Percentiles rank a stretch among this genome's conserved stretches.
Evolutionary conservation across 2,329 filamentous ascomycete genomes (phyloP).

Genomic region (Colletotrichum lentis): DNA sequence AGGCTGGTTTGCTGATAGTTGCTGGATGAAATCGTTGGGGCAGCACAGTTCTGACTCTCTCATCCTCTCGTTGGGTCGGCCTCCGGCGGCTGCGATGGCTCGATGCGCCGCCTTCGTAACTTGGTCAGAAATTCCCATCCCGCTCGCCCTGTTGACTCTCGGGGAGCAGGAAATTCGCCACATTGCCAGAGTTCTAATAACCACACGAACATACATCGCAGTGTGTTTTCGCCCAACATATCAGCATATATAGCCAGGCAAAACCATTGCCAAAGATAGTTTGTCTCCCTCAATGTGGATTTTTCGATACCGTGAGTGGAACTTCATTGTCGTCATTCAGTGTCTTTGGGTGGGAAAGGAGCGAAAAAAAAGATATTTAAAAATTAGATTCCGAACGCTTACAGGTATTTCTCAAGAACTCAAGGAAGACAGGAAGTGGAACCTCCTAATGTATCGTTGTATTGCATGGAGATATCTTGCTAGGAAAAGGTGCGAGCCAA

Average conservation of each 20-base stretch:
- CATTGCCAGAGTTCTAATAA: no score
- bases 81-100: neutral
- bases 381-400: neutral
- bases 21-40: no score
- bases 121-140: neutral
- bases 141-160: neutral
- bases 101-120: neutral
- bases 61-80: no score
- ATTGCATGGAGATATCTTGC: no score
- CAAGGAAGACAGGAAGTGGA: neutral
- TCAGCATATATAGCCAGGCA: constrained; percentile 22
- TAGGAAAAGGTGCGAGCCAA: neutral
- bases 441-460: neutral
- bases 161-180: neutral
- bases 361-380: neutral
- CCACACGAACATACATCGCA: no score
- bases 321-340: constrained; percentile 13
- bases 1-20: no score
- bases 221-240: neutral
- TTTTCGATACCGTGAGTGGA: constrained; percentile 29
- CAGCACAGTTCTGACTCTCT: no score
- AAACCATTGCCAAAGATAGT: constrained; percentile 21
- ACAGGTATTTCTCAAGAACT: neutral
- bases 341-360: neutral
- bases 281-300: constrained; percentile 8